Conservation (phyloP, 257 asterid species). For the Solanum lignicaule region DNA sequence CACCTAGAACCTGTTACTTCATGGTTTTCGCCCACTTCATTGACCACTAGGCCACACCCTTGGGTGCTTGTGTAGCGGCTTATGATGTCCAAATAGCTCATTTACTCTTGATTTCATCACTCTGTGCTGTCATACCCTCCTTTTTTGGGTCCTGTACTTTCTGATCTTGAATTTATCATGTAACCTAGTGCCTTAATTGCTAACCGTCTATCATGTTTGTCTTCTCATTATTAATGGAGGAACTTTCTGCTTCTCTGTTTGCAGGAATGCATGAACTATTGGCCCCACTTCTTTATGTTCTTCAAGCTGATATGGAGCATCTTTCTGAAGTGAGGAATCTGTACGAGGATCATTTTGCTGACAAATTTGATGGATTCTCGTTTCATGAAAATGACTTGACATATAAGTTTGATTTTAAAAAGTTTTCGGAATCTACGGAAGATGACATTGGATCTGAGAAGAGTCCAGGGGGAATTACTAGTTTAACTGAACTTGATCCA, state of each 20-base stretch:
- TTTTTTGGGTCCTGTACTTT: not conserved
- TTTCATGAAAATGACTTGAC: slow-evolving; percentile 64
- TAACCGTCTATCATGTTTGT: not conserved
- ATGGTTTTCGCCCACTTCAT: not conserved
- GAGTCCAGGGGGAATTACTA: slow-evolving; percentile 23
- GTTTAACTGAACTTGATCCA: slow-evolving; percentile 54
- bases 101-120: not conserved
- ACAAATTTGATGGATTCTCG: slow-evolving; percentile 71
- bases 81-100: not conserved
- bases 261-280: slow-evolving; percentile 92
- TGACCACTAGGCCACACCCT: not conserved
- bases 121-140: not conserved
- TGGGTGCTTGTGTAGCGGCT: not conserved
- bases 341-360: slow-evolving; percentile 63
- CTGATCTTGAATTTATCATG: not conserved
- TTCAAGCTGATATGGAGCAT: slow-evolving; percentile 60
- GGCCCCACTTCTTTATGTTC: slow-evolving; percentile 80
- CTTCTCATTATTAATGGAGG: not conserved
- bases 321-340: slow-evolving; percentile 63
- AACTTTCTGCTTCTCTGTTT: slow-evolving; percentile 11
- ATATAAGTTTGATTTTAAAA: slow-evolving; percentile 68
- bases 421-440: slow-evolving; percentile 45
- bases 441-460: slow-evolving; percentile 26
- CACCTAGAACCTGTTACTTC: not conserved
- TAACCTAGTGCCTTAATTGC: not conserved